Evolutionary conservation across 176 grass and related monocot genomes (phyloP), one percentile per base, ranked within the genome.

Genomic region (Leersia perrieri): DNA sequence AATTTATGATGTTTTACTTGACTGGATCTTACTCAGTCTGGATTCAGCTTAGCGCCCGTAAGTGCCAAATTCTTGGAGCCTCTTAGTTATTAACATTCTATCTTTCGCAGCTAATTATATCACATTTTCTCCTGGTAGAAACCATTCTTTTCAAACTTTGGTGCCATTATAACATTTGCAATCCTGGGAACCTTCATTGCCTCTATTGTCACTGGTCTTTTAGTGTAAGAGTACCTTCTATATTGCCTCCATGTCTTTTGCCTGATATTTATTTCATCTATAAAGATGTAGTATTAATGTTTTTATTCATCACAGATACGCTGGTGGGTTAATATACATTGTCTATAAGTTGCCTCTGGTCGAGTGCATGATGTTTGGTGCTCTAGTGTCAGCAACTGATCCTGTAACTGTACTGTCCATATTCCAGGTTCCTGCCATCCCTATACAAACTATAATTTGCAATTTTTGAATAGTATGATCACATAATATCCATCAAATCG

Each of bases 321-420:
- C 93, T 74, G 92, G 45, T 82, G 96, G 96, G 38, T 93, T 99
- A 69, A 70, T 90, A 31, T 93, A 90, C 74, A 63, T 99, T 53
- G 72, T 93, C 29, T 99, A 93, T 83, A 91, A 42, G 86, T 70
- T 99, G 63, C 96, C 96, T 76, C 68, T 99, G 51, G 84, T 95
- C 9, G 96, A 99, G 60, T 99, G 88, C 87, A 88, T 99, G 77
- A 99, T 99, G 96, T 95, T 99, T 88, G 96, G 92, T 47, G 90
- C 96, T 77, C 96, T 99, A 60, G 90, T 99, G 32, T 99, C 96
- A 70, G 92, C 96, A 80, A 99, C 96, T 61, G 96, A 99, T 93
- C 92, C 96, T 88, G 92, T 95, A 16, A 99, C 92, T 15, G 96
- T 99, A 18, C 33, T 95, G 73, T 99, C 96, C 22, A 95, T 95